Evolutionary conservation across 108 stramenopile species (phyloP).

Genomic region (Cyclotella sp.): DNA sequence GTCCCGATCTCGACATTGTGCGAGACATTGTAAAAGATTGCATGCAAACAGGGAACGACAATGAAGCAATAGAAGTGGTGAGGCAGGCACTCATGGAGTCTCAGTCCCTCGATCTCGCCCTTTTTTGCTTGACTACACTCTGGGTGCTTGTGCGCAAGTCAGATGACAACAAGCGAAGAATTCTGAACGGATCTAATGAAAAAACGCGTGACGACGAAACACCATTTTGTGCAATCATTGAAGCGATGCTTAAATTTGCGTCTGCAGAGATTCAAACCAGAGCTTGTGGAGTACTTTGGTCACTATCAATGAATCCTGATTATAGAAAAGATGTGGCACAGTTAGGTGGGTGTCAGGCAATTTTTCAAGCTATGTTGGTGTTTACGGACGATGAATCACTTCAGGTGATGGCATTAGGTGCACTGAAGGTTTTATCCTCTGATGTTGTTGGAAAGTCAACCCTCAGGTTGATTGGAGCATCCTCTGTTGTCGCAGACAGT

Average conservation of each 20-base stretch:
- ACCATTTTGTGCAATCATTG: constrained; percentile 47
- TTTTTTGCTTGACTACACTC: constrained; percentile 39
- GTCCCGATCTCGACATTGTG: constrained; percentile 20
- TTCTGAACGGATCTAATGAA: constrained; percentile 21
- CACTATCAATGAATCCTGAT: constrained; percentile 35
- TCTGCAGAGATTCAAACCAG: constrained; percentile 34
- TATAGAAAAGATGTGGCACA: constrained; percentile 36
- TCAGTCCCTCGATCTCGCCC: constrained; percentile 38
- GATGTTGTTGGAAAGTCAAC: constrained; percentile 29
- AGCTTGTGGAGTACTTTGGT: constrained; percentile 43
- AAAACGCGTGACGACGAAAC: constrained; percentile 7
- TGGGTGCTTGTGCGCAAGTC: constrained; percentile 41
- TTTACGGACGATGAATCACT: constrained; percentile 23
- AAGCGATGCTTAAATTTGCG: constrained; percentile 53
- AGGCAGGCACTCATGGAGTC: constrained; percentile 33
- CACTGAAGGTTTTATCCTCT: constrained; percentile 42
- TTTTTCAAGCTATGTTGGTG: constrained; percentile 32
- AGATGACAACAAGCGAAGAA: constrained; percentile 36
- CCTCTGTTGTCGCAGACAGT: constrained; percentile 26
- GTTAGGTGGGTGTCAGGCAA: constrained; percentile 39
- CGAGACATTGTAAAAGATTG: constrained; percentile 29
- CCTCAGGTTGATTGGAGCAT: constrained; percentile 14
- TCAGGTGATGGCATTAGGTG: constrained; percentile 41
- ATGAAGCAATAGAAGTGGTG: constrained; percentile 28
- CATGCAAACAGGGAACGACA: constrained; percentile 16